phyloP scores from a whole-genome alignment of 73 alveolate genomes.

The Durusdinium trenchii region DNA sequence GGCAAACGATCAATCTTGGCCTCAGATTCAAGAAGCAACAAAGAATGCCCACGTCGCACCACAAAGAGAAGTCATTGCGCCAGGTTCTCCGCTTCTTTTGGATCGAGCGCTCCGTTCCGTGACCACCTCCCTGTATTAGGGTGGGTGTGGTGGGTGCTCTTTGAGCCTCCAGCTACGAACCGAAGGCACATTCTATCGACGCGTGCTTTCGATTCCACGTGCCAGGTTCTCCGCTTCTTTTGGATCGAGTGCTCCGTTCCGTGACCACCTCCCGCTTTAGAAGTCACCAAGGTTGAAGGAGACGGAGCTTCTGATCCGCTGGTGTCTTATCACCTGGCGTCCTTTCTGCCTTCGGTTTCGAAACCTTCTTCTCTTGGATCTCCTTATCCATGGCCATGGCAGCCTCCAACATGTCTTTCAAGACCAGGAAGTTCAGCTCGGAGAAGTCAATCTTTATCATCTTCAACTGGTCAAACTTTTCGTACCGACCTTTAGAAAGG shows the following conservation, averaged over 20 bases:
- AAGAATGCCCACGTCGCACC: no score
- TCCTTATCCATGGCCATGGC: background rate
- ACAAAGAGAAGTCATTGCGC: no score
- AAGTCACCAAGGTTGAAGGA: background rate
- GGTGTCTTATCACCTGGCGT: background rate
- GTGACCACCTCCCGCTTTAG: background rate
- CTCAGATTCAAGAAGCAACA: background rate
- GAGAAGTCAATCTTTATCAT: background rate
- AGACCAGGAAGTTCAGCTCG: background rate
- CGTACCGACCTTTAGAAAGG: no score
- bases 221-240: no score
- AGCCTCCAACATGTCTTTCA: background rate
- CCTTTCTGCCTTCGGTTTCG: background rate
- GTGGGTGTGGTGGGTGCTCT: no score
- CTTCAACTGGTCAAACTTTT: no score
- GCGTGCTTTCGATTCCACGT: no score
- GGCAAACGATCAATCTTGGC: constrained; percentile 41
- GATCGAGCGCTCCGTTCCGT: no score
- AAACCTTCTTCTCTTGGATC: background rate
- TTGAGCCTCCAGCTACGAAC: no score
- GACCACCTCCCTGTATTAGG: no score
- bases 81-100: no score
- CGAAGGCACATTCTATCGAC: no score
- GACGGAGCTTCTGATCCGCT: background rate
- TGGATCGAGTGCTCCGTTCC: background rate